Percentiles rank a stretch among this genome's conserved stretches.
Evolutionary conservation across 2,329 filamentous ascomycete species (phyloP).

Genomic region (Xylaria sp.): DNA sequence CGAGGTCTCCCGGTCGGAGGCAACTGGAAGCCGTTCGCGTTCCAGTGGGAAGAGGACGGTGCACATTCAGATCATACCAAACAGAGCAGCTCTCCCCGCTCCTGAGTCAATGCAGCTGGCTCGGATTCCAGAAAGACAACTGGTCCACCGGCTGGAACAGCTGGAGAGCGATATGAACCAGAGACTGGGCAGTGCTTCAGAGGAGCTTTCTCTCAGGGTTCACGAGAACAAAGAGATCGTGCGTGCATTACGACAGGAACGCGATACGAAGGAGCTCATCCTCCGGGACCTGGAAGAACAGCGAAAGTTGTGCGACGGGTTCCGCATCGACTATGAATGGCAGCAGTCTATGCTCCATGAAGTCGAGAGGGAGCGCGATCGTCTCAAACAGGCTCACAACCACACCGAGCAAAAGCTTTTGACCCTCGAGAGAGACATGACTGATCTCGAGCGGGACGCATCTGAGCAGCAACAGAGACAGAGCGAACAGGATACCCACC

Average conservation of each 20-base stretch:
- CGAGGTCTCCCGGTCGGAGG: constrained; percentile 23
- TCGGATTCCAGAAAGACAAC: constrained; percentile 26
- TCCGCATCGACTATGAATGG: constrained; percentile 33
- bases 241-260: constrained; percentile 28
- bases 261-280: constrained; percentile 32
- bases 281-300: constrained; percentile 34
- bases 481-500: constrained; percentile 25
- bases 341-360: constrained; percentile 29
- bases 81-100: constrained; percentile 10
- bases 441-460: constrained; percentile 24
- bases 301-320: constrained; percentile 33
- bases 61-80: constrained; percentile 30
- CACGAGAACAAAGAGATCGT: constrained; percentile 31
- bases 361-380: constrained; percentile 34
- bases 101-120: constrained; percentile 29
- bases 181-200: constrained; percentile 30
- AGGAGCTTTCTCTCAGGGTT: constrained; percentile 27
- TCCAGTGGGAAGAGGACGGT: constrained; percentile 27
- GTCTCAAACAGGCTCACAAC: constrained; percentile 27
- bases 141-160: constrained; percentile 34
- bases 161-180: constrained; percentile 34
- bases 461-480: constrained; percentile 22
- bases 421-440: constrained; percentile 25
- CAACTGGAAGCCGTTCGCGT: constrained; percentile 25
- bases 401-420: constrained; percentile 25